phyloP scores from a whole-genome alignment of 1,284 basidiomycete species.

The Fomitopsis palustris region DNA sequence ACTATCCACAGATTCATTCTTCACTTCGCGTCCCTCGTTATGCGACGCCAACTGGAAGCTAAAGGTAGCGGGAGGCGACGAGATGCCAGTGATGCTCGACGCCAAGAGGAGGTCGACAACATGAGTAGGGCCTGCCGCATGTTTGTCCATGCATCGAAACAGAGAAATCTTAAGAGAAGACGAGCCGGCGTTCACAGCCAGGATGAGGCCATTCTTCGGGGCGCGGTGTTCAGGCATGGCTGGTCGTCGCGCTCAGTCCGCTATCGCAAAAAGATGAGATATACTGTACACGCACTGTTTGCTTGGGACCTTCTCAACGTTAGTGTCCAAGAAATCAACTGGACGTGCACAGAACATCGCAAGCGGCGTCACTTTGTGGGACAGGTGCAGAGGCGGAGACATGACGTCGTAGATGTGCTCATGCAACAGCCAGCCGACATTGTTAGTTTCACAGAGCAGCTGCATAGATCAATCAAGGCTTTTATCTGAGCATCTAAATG shows the following conservation, averaged over 20 bases:
- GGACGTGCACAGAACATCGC: neutral
- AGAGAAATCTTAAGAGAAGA: slow-evolving; percentile 78
- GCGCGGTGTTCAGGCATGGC: slow-evolving; percentile 7
- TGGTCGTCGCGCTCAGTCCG: neutral
- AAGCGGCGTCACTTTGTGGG: neutral
- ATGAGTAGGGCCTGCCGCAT: slow-evolving; percentile 11
- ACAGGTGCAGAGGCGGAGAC: neutral
- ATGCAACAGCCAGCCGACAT: neutral
- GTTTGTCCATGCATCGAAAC: slow-evolving; percentile 25
- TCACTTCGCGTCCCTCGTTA: slow-evolving; percentile 24
- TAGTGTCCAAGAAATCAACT: too few relatives aligned
- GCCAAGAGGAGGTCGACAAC: slow-evolving; percentile 45
- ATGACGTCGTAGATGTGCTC: neutral
- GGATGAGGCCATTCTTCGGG: slow-evolving; percentile 37
- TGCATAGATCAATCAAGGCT: neutral
- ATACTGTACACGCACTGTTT: neutral
- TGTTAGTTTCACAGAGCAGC: neutral
- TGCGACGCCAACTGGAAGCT: slow-evolving; percentile 34
- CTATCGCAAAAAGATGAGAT: neutral
- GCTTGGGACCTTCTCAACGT: too few relatives aligned
- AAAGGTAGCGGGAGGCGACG: slow-evolving; percentile 50
- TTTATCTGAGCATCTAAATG: too few relatives aligned
- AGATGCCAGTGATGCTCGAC: slow-evolving; percentile 53
- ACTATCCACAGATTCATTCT: slow-evolving; percentile 34
- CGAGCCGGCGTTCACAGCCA: slow-evolving; percentile 69